Percentiles rank a stretch among this genome's conserved stretches.
Conservation (phyloP, 176 grass and related monocot species). For the Miscanthus lutarioriparius region DNA sequence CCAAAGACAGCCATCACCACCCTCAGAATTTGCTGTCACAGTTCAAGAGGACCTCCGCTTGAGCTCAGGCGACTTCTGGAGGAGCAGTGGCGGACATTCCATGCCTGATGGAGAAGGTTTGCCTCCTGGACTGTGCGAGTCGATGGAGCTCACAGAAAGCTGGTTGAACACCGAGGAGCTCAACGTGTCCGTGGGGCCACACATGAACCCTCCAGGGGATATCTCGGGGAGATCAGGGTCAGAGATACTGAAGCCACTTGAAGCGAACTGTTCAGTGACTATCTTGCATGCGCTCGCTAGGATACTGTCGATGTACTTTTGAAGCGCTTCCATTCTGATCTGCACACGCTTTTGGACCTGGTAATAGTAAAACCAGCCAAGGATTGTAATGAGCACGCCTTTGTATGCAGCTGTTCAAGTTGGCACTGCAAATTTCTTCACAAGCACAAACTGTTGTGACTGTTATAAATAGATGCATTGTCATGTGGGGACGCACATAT, state of each 20-base stretch:
- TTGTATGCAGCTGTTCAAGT: background rate
- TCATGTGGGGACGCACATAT: too few relatives aligned
- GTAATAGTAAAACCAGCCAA: background rate
- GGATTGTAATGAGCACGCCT: background rate
- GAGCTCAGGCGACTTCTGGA: conserved; percentile 66
- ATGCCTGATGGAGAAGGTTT: conserved; percentile 48
- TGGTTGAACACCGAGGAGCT: conserved; percentile 70
- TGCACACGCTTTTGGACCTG: conserved; percentile 97
- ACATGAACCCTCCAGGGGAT: conserved; percentile 46
- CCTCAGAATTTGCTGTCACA: background rate
- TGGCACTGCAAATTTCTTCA: conserved; percentile 1
- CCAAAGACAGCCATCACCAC: background rate
- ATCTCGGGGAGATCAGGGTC: conserved; percentile 55
- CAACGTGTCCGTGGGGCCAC: conserved; percentile 51
- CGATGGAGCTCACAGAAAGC: conserved; percentile 72
- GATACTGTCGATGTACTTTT: conserved; percentile 86
- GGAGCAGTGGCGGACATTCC: conserved; percentile 55
- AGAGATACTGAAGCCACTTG: conserved; percentile 52
- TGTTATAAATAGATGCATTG: background rate
- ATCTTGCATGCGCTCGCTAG: conserved; percentile 91
- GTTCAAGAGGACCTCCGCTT: conserved; percentile 71
- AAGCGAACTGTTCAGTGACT: conserved; percentile 80
- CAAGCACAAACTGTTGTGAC: background rate
- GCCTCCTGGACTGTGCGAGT: conserved; percentile 59
- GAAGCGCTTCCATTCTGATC: conserved; percentile 85